Conservation (phyloP, 192 early-diverging fungal genomes). For the Gonapodya prolifera region DNA sequence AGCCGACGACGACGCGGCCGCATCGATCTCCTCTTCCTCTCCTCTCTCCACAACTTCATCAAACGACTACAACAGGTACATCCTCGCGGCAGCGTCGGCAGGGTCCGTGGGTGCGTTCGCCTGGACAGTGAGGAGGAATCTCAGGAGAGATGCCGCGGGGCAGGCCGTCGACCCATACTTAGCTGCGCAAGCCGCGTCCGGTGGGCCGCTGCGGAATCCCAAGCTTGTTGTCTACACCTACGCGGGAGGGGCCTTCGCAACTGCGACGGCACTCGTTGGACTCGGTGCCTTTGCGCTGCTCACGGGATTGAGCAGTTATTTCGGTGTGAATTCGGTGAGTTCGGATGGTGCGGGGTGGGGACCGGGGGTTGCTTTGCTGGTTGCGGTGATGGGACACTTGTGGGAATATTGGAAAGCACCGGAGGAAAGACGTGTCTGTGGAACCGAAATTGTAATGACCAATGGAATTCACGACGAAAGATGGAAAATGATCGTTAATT, state of each 20-base stretch:
- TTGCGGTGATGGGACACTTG: too few species aligned
- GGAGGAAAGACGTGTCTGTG: too few species aligned
- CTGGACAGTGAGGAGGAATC: not conserved
- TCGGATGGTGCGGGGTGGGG: not conserved
- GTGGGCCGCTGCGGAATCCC: not conserved
- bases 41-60: not conserved
- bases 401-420: too few species aligned
- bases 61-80: not conserved
- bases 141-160: not conserved
- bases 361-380: too few species aligned
- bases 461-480: too few species aligned
- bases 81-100: not conserved
- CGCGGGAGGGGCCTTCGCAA: not conserved
- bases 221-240: not conserved
- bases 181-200: not conserved
- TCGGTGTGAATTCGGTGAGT: not conserved
- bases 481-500: too few species aligned
- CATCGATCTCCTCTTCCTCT: not conserved
- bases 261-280: not conserved
- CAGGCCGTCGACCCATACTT: not conserved
- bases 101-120: not conserved
- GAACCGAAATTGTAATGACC: too few species aligned
- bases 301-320: not conserved
- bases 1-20: not conserved
- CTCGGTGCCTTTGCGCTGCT: not conserved